Base-by-base conservation (phyloP, 192 early-diverging fungal genomes). In the Backusella mclennaniae region DNA sequence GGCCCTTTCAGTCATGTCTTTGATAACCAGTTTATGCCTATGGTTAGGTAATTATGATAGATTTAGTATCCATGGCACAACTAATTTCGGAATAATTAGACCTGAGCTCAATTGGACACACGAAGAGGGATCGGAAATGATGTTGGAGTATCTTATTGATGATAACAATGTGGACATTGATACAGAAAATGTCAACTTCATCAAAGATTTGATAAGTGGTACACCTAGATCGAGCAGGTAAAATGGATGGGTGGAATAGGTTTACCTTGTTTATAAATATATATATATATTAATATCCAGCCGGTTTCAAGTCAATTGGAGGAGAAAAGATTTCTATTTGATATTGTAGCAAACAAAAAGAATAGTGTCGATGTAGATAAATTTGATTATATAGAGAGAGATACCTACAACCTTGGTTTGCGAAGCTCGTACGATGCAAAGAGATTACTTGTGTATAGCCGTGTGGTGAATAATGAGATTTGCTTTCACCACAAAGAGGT, bases 1-100 rank as follows among this genome's bases (percentile, higher is more conserved):
- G 97, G 97, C 11, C 96, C 96, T 1, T 98, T 94, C 82, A 95
- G 93, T 77, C 98, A 99, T 78, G 86, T 97, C 15, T 99, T 99
- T 90, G 98, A 99, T 77, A 90, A 89, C 73, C 87, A 87, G 69
- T 93, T 98, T 78, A 95, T 99, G 76, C 94, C 93, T 36, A 76
- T 81, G n/a, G 82, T 82, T 15, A 74, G 82, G 82, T 84, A 69
- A 49, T 49, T 14, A 36, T 53, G 46, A n/a, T 5, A 15, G 42
- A 19, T 26, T 23, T 9, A 23, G 8, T 63, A 63, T 29, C 9
- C 23, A 29, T 63, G 9, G 8, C 26, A 63, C 1, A 39, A 11
- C 53, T 11, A 21, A 21, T 9, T 23, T 11, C 8, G 8, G 33
- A 33, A 21, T 1, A 26, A 31, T 41, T 59, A 79, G 82, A 23